phyloP scores from a whole-genome alignment of 495 filamentous ascomycete genomes.

The Cercophora newfieldiana region DNA sequence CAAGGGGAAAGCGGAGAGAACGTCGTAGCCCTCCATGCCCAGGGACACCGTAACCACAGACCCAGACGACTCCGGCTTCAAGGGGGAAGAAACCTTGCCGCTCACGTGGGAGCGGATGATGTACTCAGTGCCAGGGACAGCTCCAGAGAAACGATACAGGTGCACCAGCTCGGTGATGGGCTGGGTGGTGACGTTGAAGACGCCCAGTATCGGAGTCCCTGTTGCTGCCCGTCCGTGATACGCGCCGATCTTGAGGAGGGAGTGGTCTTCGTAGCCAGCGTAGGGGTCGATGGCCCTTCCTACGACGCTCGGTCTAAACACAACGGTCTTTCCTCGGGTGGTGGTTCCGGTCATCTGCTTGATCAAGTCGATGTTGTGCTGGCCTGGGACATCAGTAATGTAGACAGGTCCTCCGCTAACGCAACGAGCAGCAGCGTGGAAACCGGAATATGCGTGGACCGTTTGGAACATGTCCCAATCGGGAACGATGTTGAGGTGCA shows the following conservation, averaged over 20 bases:
- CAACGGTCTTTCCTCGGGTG: slow-evolving; percentile 65
- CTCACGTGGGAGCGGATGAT: slow-evolving; percentile 70
- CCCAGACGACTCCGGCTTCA: slow-evolving; percentile 39
- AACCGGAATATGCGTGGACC: slow-evolving; percentile 67
- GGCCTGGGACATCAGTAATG: slow-evolving; percentile 84
- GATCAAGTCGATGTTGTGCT: slow-evolving; percentile 73
- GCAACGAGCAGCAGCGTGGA: slow-evolving; percentile 88
- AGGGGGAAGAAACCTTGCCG: slow-evolving; percentile 59
- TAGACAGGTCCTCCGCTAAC: slow-evolving; percentile 90
- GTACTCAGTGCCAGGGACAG: slow-evolving; percentile 56
- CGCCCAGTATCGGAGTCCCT: slow-evolving; percentile 74
- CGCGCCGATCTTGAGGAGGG: slow-evolving; percentile 74
- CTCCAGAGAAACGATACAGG: slow-evolving; percentile 71
- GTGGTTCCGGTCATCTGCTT: slow-evolving; percentile 72
- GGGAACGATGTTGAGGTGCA: slow-evolving; percentile 57
- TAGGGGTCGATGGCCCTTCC: slow-evolving; percentile 74
- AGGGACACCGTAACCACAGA: slow-evolving; percentile 61
- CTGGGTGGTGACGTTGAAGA: slow-evolving; percentile 74
- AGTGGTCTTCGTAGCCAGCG: slow-evolving; percentile 66
- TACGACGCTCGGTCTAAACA: slow-evolving; percentile 70
- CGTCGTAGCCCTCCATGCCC: slow-evolving; percentile 69
- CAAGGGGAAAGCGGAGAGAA: slow-evolving; percentile 73
- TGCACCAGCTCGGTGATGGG: slow-evolving; percentile 64
- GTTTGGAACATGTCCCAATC: slow-evolving; percentile 99
- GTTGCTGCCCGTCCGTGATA: slow-evolving; percentile 61